Evolutionary conservation across 805 yeast genomes (phyloP).

Genomic region (Wickerhamomyces subpelliculosus): DNA sequence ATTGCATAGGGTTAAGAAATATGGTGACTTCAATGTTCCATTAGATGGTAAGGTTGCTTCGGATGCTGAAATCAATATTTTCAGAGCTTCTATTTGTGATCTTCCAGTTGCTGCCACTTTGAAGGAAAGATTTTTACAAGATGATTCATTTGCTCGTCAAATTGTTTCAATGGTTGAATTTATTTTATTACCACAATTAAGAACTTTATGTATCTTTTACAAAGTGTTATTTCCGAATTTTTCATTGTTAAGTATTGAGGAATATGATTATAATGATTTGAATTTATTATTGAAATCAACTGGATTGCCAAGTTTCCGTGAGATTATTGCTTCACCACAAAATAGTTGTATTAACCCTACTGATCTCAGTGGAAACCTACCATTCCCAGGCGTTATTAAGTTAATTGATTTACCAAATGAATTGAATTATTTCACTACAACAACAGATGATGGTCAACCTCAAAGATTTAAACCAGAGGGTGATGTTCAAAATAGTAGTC

Average conservation of each 20-base stretch:
- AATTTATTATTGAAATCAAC: background rate
- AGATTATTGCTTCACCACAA: too few species aligned
- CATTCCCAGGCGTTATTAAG: constrained; percentile 49
- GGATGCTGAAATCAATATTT: too few species aligned
- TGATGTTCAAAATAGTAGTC: constrained; percentile 5
- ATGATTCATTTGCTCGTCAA: background rate
- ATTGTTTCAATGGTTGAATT: background rate
- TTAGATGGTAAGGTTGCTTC: background rate
- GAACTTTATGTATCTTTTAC: background rate
- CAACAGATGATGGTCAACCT: constrained; percentile 2
- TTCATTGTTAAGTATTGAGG: too few species aligned
- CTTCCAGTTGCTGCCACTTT: too few species aligned
- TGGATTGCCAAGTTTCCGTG: too few species aligned
- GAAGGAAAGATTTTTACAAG: background rate
- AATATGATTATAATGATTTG: too few species aligned
- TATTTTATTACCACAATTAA: background rate
- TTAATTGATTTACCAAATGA: constrained; percentile 48
- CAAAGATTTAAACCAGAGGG: constrained; percentile 7
- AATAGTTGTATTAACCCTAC: too few species aligned
- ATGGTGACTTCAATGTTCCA: background rate
- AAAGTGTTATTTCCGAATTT: background rate
- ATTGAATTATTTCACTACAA: constrained; percentile 31
- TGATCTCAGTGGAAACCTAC: constrained; percentile 6
- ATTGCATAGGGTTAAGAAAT: background rate
- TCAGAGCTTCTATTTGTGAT: too few species aligned